Evolutionary conservation across 176 grass and related monocot genomes (phyloP), one percentile per base, ranked within the genome.

Genomic region (Hordeum vulgare): DNA sequence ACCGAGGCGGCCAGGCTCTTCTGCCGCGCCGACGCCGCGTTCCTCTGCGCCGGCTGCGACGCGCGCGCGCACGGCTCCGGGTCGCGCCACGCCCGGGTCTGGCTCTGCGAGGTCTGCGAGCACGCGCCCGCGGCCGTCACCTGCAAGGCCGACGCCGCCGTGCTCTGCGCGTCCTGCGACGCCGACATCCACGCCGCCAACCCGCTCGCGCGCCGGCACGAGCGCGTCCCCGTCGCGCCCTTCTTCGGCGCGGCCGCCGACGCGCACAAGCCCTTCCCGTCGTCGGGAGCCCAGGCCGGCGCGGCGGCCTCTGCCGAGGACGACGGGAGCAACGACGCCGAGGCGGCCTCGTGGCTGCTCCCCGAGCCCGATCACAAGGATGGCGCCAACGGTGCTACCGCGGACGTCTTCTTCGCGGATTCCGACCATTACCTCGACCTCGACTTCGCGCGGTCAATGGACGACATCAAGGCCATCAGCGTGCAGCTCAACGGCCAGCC

Each of bases 101-200:
- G 91, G 88, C 90, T 97, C 40, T 94, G 94, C 74, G 90, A 97
- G 87, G 94, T 92, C 13, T 94, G 94, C 60, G 88, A 94, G 83
- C 82, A 86, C 58, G 84, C 88, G 28, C 94, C 90, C 1, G 94
- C 94, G 21, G 20, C 71, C 0, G 90, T 97, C 51, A 92, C 85
- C 29, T 97, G 94, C 69, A 76, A 77, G 25, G 94, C 92, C 0
- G 90, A 94, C 81, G 91, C 87, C 31, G 91, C 94, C 13, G 85
- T 91, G 11, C 89, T 97, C 31, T 97, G 89, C 83, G 33, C 64
- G 4, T 56, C 87, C 44, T 94, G 91, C 59, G 94, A 97, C 74
- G 82, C 83, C 11, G 94, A 97, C 84, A 94, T 97, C 85, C 94
- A 97, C 89, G 81, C 87, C n/a, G 94, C 89, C 73, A 97, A 94